Evolutionary conservation across 208 protist species (phyloP), one percentile per base, ranked within the genome.

Genomic region (Acanthamoeba royreba): DNA sequence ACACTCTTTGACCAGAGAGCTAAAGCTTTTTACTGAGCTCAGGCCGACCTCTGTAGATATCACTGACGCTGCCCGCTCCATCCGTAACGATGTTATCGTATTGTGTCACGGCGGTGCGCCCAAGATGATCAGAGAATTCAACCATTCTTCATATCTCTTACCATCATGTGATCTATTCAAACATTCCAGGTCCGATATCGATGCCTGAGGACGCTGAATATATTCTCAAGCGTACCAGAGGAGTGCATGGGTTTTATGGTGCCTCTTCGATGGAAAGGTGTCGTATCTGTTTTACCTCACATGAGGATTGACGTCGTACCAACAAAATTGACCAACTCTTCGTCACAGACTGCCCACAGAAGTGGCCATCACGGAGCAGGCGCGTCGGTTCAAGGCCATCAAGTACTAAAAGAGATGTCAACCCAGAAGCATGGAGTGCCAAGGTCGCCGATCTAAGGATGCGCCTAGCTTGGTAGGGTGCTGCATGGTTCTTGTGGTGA

Each of bases 201-300:
- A 74, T 74, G 49, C 86, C 86, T 0, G 86, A 92, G 35, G 86
- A 92, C 28, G 86, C 86, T n/a, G 86, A 92, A 53, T 92, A 92
- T 53, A 33, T 92, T 28, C 86, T 92, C 28, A 46, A 45, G 33
- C 49, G 86, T 40, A 92, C 86, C 0, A 4, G 25, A 2, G 17
- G 46, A 17, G 86, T 92, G 55, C 86, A 92, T 22, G 86, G 86
- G 35, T 92, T 92, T 35, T 92, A 92, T 22, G 86, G 86, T 22
- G 86, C 86, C 5, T 92, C 86, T 2, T 92, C 86, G 25, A 52
- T 74, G 86, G 86, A 92, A 40, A 46, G 66, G 61, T 72, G 5
- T 15, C 31, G 7, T 17, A 22, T 17, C 19, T 35, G 3, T n/a
- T 55, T 9, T 55, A 9, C 49, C 13, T 55, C 9, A 55, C 13